Evolutionary conservation across 2,329 filamentous ascomycete genomes (phyloP).

Genomic region (Calonectria naviculata): DNA sequence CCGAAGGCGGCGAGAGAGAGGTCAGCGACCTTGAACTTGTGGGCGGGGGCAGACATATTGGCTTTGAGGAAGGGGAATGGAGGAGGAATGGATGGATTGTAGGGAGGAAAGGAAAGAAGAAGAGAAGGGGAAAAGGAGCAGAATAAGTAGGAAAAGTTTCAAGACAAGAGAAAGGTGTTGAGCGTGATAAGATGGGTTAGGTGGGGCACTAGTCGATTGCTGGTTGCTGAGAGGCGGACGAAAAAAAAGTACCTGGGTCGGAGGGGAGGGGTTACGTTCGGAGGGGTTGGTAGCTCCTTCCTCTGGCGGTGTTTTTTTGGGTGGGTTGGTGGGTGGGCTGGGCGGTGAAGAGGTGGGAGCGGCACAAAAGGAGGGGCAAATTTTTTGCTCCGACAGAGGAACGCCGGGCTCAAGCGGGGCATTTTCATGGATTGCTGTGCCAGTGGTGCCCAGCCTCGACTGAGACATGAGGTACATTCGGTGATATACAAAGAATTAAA

Average conservation of each 20-base stretch:
- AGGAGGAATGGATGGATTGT: constrained; percentile 29
- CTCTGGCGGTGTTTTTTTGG: constrained; percentile 19
- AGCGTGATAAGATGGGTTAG: constrained; percentile 37
- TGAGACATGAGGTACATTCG: neutral
- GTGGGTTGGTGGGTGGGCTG: constrained; percentile 21
- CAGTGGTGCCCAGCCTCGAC: constrained; percentile 2
- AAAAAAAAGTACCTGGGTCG: constrained; percentile 24
- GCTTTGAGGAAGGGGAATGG: constrained; percentile 32
- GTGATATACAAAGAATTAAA: neutral
- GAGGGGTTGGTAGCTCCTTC: constrained; percentile 25
- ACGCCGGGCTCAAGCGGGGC: constrained; percentile 2
- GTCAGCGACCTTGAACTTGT: constrained; percentile 99
- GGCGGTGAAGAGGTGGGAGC: constrained; percentile 37
- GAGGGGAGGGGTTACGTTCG: constrained; percentile 22
- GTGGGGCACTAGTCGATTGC: constrained; percentile 30
- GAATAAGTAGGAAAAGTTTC: constrained; percentile 31
- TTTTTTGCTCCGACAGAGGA: constrained; percentile 31
- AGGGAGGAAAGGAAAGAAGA: constrained; percentile 32
- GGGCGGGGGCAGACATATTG: constrained; percentile 81
- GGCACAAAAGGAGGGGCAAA: constrained; percentile 44
- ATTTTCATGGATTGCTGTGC: constrained; percentile 1
- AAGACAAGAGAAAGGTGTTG: constrained; percentile 27
- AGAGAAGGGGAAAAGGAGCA: constrained; percentile 29
- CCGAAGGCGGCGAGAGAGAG: constrained; percentile 97
- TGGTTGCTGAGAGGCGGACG: constrained; percentile 12